These are phyloP conservation scores for Trypanosoma conorhini DNA, from an alignment of 208 protist genomes.

Conservation along the genomic window DNA sequence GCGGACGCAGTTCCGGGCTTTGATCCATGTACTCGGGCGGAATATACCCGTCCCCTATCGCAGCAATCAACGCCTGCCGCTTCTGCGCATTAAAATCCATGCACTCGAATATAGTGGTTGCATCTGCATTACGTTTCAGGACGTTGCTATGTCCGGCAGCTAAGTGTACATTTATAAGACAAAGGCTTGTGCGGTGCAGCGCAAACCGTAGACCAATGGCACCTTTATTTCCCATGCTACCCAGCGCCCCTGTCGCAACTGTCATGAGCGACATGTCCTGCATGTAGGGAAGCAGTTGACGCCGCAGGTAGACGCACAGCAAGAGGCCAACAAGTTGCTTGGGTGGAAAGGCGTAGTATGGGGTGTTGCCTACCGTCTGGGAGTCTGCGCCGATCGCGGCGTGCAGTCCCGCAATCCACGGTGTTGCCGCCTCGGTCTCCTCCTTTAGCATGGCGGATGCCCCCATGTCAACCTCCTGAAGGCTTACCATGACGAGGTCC, in stretches of 20 bases:
- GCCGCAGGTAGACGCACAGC: conserved; percentile 79
- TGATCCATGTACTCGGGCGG: conserved; percentile 26
- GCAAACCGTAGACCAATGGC: conserved; percentile 82
- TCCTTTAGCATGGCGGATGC: conserved; percentile 84
- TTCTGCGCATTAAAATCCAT: conserved; percentile 85
- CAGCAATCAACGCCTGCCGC: conserved; percentile 17
- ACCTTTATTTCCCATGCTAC: conserved; percentile 93
- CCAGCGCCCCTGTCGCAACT: conserved; percentile 84
- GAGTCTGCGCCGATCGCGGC: conserved; percentile 57
- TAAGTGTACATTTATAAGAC: conserved; percentile 93
- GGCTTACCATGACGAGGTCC: conserved; percentile 78
- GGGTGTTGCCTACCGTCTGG: conserved; percentile 13
- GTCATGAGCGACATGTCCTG: conserved; percentile 58
- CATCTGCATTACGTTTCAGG: conserved; percentile 90
- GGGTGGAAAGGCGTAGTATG: conserved; percentile 78
- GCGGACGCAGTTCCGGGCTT: conserved; percentile 58
- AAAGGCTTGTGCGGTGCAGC: conserved; percentile 75
- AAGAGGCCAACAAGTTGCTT: conserved; percentile 89
- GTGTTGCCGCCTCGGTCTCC: conserved; percentile 75
- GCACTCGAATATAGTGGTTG: conserved; percentile 77
- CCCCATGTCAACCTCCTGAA: conserved; percentile 94
- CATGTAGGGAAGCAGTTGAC: conserved; percentile 53
- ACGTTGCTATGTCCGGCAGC: conserved; percentile 90
- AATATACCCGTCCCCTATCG: neutral
- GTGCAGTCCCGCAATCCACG: conserved; percentile 66